Percentiles rank a stretch among this genome's conserved stretches.
Conservation (phyloP, 495 filamentous ascomycete genomes). For the Corynascus novoguineensis region DNA sequence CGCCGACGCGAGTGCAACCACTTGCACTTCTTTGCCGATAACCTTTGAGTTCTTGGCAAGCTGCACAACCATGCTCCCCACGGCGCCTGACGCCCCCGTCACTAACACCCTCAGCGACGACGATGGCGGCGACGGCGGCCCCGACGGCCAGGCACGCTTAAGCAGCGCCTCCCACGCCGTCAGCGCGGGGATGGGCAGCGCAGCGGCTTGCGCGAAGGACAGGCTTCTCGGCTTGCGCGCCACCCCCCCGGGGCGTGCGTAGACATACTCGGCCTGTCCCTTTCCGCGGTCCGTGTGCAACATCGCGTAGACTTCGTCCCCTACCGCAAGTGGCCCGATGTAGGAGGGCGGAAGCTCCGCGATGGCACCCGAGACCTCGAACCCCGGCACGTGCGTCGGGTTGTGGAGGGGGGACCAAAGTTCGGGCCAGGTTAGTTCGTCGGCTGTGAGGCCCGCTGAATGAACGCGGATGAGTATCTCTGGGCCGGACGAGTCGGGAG, state of each 20-base stretch:
- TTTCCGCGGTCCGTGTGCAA: not conserved
- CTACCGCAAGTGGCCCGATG: not conserved
- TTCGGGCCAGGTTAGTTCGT: slow-evolving; percentile 46
- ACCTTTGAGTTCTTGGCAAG: slow-evolving; percentile 38
- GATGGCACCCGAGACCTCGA: slow-evolving; percentile 52
- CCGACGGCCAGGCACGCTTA: slow-evolving; percentile 6
- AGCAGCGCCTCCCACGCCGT: slow-evolving; percentile 59
- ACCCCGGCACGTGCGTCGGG: slow-evolving; percentile 40
- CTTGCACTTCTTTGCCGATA: slow-evolving; percentile 30
- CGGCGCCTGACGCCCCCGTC: slow-evolving; percentile 43
- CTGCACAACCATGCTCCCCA: slow-evolving; percentile 39
- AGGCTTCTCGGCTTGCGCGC: slow-evolving; percentile 35
- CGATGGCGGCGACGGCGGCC: not conserved
- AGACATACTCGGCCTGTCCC: not conserved
- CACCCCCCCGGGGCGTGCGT: not conserved
- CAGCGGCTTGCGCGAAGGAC: slow-evolving; percentile 45
- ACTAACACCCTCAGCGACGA: slow-evolving; percentile 42
- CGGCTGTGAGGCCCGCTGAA: slow-evolving; percentile 49
- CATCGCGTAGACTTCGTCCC: not conserved
- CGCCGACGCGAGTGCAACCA: slow-evolving; percentile 19
- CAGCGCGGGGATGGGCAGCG: slow-evolving; percentile 49
- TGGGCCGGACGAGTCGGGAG: slow-evolving; percentile 29
- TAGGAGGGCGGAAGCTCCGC: slow-evolving; percentile 43
- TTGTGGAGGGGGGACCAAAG: slow-evolving; percentile 25
- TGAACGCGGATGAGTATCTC: slow-evolving; percentile 54